Percentiles rank a stretch among this genome's conserved stretches.
Conservation (phyloP, 139 green algal species). For the Chlorella sp. region DNA sequence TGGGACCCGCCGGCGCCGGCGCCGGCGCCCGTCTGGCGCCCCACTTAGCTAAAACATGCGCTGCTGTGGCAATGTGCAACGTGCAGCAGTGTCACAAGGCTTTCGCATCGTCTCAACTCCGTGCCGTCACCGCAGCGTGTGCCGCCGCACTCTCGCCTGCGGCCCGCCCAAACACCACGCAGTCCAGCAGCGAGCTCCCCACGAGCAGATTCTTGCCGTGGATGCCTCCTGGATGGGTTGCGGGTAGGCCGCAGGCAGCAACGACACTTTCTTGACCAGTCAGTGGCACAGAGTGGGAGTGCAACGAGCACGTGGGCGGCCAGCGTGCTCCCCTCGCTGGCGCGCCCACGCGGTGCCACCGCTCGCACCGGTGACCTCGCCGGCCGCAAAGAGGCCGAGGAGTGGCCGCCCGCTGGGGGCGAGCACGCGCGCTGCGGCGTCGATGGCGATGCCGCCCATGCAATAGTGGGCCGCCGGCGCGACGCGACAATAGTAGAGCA, state of each 20-base stretch:
- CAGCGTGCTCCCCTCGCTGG: too few species aligned
- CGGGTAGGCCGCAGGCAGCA: not conserved
- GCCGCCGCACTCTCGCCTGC: too few species aligned
- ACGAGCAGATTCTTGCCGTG: conserved; percentile 5
- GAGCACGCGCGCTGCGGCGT: not conserved
- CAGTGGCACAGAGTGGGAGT: not conserved
- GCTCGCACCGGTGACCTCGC: not conserved
- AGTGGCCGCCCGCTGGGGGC: not conserved
- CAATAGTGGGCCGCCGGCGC: not conserved
- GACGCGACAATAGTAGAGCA: not conserved
- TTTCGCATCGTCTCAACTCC: too few species aligned
- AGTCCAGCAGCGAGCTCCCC: not conserved
- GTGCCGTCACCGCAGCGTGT: too few species aligned
- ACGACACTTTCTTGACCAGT: too few species aligned
- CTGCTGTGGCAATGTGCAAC: too few species aligned
- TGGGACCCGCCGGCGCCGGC: too few species aligned
- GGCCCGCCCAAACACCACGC: not conserved
- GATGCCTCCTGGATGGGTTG: not conserved
- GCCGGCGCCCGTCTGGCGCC: too few species aligned
- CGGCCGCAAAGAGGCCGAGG: not conserved
- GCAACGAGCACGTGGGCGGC: not conserved
- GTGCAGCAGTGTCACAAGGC: too few species aligned
- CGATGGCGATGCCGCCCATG: not conserved
- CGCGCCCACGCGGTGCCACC: too few species aligned
- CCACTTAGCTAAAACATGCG: too few species aligned